Evolutionary conservation across 805 yeast species (phyloP).

Genomic region (Kuraishia ogatae): DNA sequence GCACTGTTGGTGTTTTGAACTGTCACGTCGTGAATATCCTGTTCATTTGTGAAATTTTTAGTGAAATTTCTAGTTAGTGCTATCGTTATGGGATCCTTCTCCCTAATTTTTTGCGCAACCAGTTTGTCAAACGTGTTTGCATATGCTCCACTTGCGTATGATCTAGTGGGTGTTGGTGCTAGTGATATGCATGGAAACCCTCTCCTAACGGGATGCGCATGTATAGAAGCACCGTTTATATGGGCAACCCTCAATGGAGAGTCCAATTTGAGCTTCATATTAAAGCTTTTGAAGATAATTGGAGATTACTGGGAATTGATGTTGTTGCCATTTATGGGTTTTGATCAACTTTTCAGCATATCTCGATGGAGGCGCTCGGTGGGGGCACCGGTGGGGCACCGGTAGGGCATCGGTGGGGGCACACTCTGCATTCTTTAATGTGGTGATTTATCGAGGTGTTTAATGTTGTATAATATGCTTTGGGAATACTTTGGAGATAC

Average conservation of each 20-base stretch:
- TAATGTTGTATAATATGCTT: too few relatives aligned
- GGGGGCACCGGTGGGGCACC: too few relatives aligned
- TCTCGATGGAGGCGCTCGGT: background rate
- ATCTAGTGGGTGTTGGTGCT: background rate
- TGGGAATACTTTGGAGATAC: too few relatives aligned
- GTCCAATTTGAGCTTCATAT: background rate
- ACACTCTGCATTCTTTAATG: background rate
- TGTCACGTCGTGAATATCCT: background rate
- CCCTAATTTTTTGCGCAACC: background rate
- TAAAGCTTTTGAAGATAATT: background rate
- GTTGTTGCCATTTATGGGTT: too few relatives aligned
- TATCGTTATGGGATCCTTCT: background rate
- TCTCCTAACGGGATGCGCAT: background rate
- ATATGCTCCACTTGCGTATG: background rate
- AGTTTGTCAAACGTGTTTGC: background rate
- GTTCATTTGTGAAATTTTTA: background rate
- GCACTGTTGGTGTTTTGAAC: too few relatives aligned
- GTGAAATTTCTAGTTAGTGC: background rate
- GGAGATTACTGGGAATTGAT: too few relatives aligned
- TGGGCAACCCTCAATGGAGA: background rate
- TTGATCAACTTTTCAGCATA: background rate
- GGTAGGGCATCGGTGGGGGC: background rate
- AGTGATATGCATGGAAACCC: background rate
- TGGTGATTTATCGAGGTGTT: too few relatives aligned
- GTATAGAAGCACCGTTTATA: background rate